phyloP scores from a whole-genome alignment of 352 stramenopile genomes.

The Aphanomyces invadans region DNA sequence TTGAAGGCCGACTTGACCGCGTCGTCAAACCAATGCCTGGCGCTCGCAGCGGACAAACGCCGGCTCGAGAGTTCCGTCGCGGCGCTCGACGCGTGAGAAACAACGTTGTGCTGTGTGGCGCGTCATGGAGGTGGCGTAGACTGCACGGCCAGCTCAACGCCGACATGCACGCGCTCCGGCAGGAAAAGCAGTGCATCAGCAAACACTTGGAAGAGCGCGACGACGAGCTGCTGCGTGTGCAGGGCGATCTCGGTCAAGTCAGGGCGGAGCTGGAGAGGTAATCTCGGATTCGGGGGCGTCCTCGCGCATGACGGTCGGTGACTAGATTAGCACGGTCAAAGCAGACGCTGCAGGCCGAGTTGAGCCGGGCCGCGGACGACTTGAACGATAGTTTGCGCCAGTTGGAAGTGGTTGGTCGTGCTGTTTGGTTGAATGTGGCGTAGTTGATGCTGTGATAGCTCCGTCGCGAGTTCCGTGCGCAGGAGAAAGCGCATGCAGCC shows the following conservation, averaged over 20 bases:
- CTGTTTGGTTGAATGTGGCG: background rate
- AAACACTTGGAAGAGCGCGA: slow-evolving; percentile 33
- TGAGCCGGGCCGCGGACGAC: slow-evolving; percentile 48
- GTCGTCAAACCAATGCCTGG: slow-evolving; percentile 34
- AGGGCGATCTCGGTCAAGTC: slow-evolving; percentile 27
- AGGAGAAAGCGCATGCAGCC: slow-evolving; percentile 35
- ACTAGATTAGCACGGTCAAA: slow-evolving; percentile 31
- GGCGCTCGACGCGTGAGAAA: background rate
- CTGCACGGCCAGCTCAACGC: slow-evolving; percentile 32
- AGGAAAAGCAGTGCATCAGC: slow-evolving; percentile 30
- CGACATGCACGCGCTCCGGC: slow-evolving; percentile 31
- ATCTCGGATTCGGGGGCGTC: background rate
- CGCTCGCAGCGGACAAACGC: slow-evolving; percentile 36
- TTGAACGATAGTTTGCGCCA: slow-evolving; percentile 47
- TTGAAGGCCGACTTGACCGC: slow-evolving; percentile 37
- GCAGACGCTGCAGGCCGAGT: slow-evolving; percentile 44
- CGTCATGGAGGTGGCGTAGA: no score
- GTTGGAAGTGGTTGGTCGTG: slow-evolving; percentile 37
- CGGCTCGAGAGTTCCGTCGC: slow-evolving; percentile 29
- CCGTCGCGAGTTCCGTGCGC: slow-evolving; percentile 40
- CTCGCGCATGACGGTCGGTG: no score
- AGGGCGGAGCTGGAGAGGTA: slow-evolving; percentile 34
- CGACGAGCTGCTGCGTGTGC: slow-evolving; percentile 27
- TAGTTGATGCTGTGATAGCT: background rate
- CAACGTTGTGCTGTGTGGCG: no score